A percentile compares a stretch with the other conserved stretches of the same genome.
Conservation (phyloP, 208 protist genomes). For the Tritrichomonas musculus region DNA sequence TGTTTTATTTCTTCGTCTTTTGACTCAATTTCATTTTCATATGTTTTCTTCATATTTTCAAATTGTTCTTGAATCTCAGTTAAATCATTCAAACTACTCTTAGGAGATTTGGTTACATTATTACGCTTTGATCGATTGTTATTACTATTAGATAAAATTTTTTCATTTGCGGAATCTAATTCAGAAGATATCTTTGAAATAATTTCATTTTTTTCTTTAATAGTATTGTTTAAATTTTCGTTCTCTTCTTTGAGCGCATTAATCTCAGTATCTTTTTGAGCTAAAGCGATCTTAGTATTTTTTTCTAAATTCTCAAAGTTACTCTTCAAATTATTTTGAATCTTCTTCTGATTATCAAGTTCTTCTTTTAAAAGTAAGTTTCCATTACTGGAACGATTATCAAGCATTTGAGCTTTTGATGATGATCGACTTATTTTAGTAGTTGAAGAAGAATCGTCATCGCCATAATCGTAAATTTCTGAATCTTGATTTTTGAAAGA, state of each 20-base stretch:
- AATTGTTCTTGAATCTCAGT: not conserved
- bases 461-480: too few species aligned
- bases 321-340: not conserved
- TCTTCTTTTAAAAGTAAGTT: too few species aligned
- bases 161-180: not conserved
- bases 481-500: too few species aligned
- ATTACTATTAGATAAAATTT: too few species aligned
- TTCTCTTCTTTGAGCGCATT: not conserved
- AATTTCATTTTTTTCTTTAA: not conserved
- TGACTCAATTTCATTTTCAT: not conserved
- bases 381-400: too few species aligned
- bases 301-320: not conserved
- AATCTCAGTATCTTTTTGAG: too few species aligned
- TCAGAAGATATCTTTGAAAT: not conserved
- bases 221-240: not conserved
- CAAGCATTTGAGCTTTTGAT: too few species aligned
- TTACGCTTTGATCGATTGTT: not conserved
- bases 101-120: not conserved
- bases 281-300: too few species aligned
- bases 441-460: not conserved
- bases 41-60: not conserved
- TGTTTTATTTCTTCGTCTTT: not conserved
- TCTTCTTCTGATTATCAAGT: not conserved
- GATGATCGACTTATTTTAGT: not conserved
- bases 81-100: not conserved